Percentiles rank a stretch among this genome's conserved stretches.
phyloP scores from a whole-genome alignment of 1,284 basidiomycete genomes.

The Ustilago vetiveriae region DNA sequence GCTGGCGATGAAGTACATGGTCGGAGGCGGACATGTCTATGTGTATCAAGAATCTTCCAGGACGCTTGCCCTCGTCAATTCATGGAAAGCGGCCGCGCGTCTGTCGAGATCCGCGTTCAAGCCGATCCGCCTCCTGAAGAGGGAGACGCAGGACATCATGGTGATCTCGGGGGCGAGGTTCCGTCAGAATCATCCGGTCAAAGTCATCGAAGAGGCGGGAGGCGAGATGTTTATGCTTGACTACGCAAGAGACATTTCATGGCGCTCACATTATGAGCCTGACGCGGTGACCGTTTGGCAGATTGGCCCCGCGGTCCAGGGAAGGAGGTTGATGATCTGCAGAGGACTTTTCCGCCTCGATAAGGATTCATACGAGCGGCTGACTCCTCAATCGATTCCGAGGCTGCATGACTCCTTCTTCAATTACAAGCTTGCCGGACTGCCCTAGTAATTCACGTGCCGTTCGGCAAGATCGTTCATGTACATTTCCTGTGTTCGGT shows the following conservation, averaged over 20 bases:
- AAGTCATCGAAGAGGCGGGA: background rate
- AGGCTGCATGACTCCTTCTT: background rate
- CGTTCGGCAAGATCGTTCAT: too few species aligned
- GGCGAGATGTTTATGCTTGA: constrained; percentile 2
- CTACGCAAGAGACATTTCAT: background rate
- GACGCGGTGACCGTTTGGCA: background rate
- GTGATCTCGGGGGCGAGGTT: background rate
- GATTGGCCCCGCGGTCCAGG: background rate
- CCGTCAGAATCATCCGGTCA: background rate
- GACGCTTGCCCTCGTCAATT: background rate
- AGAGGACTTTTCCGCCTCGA: constrained; percentile 1
- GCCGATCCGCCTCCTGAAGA: background rate
- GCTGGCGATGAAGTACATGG: background rate
- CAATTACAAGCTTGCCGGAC: background rate
- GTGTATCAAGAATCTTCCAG: background rate
- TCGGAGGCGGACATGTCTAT: background rate
- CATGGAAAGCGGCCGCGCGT: background rate
- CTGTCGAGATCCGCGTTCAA: background rate
- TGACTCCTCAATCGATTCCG: background rate
- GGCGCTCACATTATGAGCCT: too few species aligned
- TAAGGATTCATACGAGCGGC: background rate
- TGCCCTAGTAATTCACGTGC: background rate
- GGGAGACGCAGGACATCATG: background rate
- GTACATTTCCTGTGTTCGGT: too few species aligned
- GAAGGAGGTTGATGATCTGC: constrained; percentile 3